These are phyloP conservation scores for Apiotrichum brassicae DNA, from an alignment of 1,284 basidiomycete genomes.

Conservation along the genomic window DNA sequence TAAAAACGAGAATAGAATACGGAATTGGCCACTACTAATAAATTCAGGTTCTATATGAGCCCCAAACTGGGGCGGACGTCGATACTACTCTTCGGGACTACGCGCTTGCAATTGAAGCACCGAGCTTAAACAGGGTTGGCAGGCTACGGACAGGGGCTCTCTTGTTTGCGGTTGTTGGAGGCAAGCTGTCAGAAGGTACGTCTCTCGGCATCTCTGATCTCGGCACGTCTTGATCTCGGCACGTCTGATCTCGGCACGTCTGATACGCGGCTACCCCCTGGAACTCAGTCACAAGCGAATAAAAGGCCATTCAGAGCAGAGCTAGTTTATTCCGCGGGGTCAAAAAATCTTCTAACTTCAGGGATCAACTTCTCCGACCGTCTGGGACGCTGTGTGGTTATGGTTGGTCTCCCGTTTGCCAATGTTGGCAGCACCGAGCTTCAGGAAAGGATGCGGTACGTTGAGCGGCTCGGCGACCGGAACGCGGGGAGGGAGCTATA, in stretches of 20 bases:
- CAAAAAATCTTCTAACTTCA: too few relatives aligned
- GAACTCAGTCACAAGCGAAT: too few relatives aligned
- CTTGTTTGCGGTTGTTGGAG: conserved; percentile 35
- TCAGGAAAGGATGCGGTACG: conserved; percentile 83
- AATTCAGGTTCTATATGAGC: conserved; percentile 80
- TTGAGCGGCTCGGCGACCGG: conserved; percentile 54
- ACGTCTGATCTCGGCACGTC: too few relatives aligned
- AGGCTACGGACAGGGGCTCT: conserved; percentile 11
- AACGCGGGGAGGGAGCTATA: conserved; percentile 79
- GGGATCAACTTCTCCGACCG: conserved; percentile 89
- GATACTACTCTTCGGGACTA: conserved; percentile 74
- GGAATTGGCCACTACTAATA: not conserved
- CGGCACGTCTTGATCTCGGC: too few relatives aligned
- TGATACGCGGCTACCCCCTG: too few relatives aligned
- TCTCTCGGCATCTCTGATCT: not conserved
- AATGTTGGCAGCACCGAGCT: conserved; percentile 86
- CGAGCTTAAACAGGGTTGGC: not conserved
- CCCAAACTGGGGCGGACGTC: conserved; percentile 67
- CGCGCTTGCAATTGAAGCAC: conserved; percentile 53
- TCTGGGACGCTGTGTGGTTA: conserved; percentile 78
- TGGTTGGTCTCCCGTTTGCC: conserved; percentile 89
- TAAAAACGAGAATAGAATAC: too few relatives aligned
- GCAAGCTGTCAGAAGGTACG: conserved; percentile 84
- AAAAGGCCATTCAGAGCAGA: too few relatives aligned
- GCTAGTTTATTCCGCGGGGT: too few relatives aligned